These are phyloP conservation scores for Misopates orontium DNA, from an alignment of 257 asterid genomes.

Conservation along the genomic window DNA sequence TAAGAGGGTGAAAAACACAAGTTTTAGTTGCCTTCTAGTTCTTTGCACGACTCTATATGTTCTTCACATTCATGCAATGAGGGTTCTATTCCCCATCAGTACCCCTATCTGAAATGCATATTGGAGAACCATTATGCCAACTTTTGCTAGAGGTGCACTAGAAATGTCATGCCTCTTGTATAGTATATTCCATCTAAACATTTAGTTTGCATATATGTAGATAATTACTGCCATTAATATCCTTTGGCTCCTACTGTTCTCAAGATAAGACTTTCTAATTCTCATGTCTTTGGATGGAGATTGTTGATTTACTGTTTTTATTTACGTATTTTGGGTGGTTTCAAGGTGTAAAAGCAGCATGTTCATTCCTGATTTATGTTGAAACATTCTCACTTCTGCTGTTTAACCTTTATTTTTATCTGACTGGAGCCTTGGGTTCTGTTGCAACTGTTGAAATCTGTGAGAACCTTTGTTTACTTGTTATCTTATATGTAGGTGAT, in stretches of 20 bases:
- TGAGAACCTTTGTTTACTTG: neutral
- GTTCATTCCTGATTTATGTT: constrained; percentile 3
- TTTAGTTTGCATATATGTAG: too few species aligned
- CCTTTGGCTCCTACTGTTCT: neutral
- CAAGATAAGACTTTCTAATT: constrained; percentile 1
- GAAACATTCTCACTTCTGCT: neutral
- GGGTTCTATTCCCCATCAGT: too few species aligned
- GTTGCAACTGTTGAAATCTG: too few species aligned
- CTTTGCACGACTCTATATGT: too few species aligned
- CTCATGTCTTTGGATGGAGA: constrained; percentile 9
- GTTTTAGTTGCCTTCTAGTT: too few species aligned
- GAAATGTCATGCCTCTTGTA: neutral
- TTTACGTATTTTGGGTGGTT: neutral
- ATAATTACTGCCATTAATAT: constrained; percentile 16
- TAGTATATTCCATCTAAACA: too few species aligned
- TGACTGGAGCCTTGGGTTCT: constrained; percentile 5
- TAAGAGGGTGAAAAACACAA: neutral
- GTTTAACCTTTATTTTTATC: neutral
- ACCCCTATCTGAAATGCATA: too few species aligned
- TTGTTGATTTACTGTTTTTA: constrained; percentile 12
- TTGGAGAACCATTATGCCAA: too few species aligned
- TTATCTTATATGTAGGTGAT: constrained; percentile 60
- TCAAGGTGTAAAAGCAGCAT: neutral
- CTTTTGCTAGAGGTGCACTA: neutral
- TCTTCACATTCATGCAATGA: too few species aligned